phyloP scores from a whole-genome alignment of 2,329 filamentous ascomycete species.

The Colletotrichum sp. region DNA sequence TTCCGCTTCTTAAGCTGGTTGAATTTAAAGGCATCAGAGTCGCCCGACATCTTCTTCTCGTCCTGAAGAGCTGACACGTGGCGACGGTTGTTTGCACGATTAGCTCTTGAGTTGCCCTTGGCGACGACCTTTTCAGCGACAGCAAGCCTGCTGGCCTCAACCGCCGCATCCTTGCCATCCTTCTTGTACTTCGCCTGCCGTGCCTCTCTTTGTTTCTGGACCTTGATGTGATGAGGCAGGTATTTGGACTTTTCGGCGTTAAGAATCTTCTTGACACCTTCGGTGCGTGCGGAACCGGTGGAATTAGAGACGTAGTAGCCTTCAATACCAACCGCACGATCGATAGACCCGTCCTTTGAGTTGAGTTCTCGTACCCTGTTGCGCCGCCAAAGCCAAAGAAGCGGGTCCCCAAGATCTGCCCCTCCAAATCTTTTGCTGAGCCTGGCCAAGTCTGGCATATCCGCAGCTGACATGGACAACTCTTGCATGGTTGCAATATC shows the following conservation, averaged over 20 bases:
- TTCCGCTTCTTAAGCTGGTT: slow-evolving; percentile 99
- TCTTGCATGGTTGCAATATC: slow-evolving; percentile 50
- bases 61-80: slow-evolving; percentile 94
- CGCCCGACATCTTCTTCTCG: slow-evolving; percentile 85
- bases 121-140: slow-evolving; percentile 78
- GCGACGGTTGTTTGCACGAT: slow-evolving; percentile 93
- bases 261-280: slow-evolving; percentile 93
- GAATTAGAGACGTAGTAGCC: slow-evolving; percentile 84
- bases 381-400: slow-evolving; percentile 62
- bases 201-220: slow-evolving; percentile 89
- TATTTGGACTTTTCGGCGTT: slow-evolving; percentile 99
- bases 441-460: slow-evolving; percentile 53
- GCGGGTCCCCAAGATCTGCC: slow-evolving; percentile 52
- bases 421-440: slow-evolving; percentile 52
- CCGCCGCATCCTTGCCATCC: slow-evolving; percentile 72
- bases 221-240: slow-evolving; percentile 94
- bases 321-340: slow-evolving; percentile 51
- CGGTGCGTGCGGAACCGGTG: slow-evolving; percentile 87
- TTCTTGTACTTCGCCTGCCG: slow-evolving; percentile 77
- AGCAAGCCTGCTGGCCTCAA: slow-evolving; percentile 74
- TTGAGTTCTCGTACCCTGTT: slow-evolving; percentile 63
- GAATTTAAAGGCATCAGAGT: slow-evolving; percentile 93
- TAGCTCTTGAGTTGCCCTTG: slow-evolving; percentile 90
- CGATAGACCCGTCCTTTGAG: slow-evolving; percentile 30
- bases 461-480: slow-evolving; percentile 46